Evolutionary conservation across 1,284 basidiomycete species (phyloP), one percentile per base, ranked within the genome.

Genomic region (Cystobasidiaceae sp.): DNA sequence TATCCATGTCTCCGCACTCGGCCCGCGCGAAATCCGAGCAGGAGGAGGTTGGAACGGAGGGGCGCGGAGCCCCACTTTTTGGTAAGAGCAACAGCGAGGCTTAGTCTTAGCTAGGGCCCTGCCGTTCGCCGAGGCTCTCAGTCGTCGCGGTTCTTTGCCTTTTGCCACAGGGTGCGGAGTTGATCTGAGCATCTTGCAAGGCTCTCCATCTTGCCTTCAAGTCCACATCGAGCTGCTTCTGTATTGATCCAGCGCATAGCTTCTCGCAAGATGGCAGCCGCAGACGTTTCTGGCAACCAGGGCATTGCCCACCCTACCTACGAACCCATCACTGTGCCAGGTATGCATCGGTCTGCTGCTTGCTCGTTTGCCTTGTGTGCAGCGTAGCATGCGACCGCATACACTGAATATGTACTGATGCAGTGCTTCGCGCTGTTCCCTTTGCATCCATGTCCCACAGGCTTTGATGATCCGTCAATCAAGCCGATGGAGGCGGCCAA

Each of bases 401-500:
- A 11, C 46, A 28, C 43, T 45, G n/a, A 17, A 45, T 45, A 17
- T 8, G n/a, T 45, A 27, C 32, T 21, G 25, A 15, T 56, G 48
- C 54, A 45, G 66, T 66, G 32, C 34, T 33, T 45, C 46, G 21
- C 2, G 34, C 33, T 28, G 45, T 57, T 56, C 28, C 19, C 21
- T 44, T 1, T 23, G 7, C 44, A 48, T 6, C 17, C 25, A 34
- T 27, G 30, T 1, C 23, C 46, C 30, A 3, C 52, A 49, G 66
- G 66, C 52, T 55, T 59, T n/a, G 59, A 67, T n/a, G 49, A 60
- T 6, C 45, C 55, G 7, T 32, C 55, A 0, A 39, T 58, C 32
- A 57, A 57, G 30, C 61, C 58, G 39, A 28, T 67, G n/a, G 62
- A 66, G 19, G 67, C 70, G 3, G 69, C 68, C 30, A 66, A 67